Evolutionary conservation across 225 moss, liverwort and hornwort species (phyloP).

Genomic region (Climacium dendroides): DNA sequence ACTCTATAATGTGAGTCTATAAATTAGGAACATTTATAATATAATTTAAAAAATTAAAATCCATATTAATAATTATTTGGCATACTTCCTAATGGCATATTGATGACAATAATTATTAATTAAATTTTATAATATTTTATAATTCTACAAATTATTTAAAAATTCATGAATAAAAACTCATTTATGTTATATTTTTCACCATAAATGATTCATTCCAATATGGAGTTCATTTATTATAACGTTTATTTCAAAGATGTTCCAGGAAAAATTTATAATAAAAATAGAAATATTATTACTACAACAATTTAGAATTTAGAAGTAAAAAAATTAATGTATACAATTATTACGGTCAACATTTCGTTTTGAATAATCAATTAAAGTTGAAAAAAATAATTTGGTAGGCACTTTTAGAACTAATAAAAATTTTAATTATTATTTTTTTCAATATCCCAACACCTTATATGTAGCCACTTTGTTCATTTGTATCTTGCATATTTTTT

Average conservation of each 20-base stretch:
- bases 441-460: no score
- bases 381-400: no score
- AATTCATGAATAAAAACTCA: background rate
- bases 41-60: background rate
- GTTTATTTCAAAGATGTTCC: background rate
- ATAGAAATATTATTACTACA: background rate
- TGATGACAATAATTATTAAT: background rate
- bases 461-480: no score
- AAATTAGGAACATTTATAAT: background rate
- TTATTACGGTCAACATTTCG: no score
- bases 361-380: no score
- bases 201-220: no score
- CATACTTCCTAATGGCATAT: background rate
- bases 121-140: background rate
- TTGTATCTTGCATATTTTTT: no score
- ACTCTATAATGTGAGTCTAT: background rate
- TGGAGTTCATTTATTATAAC: background rate
- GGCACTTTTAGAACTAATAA: no score
- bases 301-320: background rate
- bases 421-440: no score
- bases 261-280: background rate
- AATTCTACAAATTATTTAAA: background rate
- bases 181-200: background rate
- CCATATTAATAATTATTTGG: no score
- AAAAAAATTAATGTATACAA: accelerated